These are phyloP conservation scores for Sphaerobolus stellatus DNA, from an alignment of 1,284 basidiomycete species.

Conservation along the genomic window DNA sequence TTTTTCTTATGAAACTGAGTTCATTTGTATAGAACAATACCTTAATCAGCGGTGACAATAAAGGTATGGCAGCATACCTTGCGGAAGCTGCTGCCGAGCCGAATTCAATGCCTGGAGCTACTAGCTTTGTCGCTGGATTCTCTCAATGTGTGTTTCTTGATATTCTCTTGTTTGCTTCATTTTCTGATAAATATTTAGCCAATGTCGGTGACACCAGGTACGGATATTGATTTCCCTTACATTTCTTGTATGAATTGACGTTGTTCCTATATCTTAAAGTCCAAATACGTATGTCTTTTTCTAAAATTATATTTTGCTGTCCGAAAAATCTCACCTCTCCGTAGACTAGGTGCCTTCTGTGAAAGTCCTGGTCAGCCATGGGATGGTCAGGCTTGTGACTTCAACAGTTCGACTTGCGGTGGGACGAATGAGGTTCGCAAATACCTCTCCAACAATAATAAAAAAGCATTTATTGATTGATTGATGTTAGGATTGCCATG, in stretches of 20 bases:
- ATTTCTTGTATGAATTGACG: not conserved
- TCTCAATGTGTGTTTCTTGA: constrained; percentile 52
- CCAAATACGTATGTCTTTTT: constrained; percentile 64
- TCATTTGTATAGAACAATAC: constrained; percentile 63
- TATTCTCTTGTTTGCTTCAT: not conserved
- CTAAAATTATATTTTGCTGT: not conserved
- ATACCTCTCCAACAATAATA: not conserved
- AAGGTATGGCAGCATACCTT: constrained; percentile 78
- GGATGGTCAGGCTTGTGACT: constrained; percentile 65
- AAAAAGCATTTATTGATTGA: constrained; percentile 5
- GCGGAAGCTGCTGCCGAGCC: constrained; percentile 60
- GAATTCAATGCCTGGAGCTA: constrained; percentile 62
- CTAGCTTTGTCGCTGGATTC: constrained; percentile 73
- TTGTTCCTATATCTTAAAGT: constrained; percentile 26
- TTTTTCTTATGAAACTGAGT: not conserved
- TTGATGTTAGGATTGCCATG: constrained; percentile 2
- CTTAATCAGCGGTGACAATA: constrained; percentile 73
- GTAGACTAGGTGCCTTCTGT: constrained; percentile 69
- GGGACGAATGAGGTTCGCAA: constrained; percentile 36
- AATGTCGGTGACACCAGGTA: constrained; percentile 68
- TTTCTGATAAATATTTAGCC: constrained; percentile 38
- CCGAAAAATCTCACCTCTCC: not conserved
- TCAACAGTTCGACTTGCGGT: constrained; percentile 73
- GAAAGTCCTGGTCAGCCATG: constrained; percentile 68
- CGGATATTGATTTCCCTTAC: not conserved